Conservation (phyloP, 345 rosid genomes). For the Leavenworthia alabamica region DNA sequence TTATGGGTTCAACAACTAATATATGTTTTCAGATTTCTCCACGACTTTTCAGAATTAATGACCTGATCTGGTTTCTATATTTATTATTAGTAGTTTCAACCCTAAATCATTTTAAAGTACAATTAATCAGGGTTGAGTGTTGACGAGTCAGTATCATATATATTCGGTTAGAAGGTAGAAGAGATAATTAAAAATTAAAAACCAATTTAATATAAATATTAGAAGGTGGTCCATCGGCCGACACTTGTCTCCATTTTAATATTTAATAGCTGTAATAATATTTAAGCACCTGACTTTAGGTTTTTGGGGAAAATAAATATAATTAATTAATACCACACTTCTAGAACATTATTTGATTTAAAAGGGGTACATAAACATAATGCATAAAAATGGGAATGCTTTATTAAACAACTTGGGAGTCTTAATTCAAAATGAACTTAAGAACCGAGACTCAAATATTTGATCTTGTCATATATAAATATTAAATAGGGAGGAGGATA, state of each 20-base stretch:
- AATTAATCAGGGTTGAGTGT: not conserved
- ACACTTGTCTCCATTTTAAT: slow-evolving; percentile 19
- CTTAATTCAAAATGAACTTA: not conserved
- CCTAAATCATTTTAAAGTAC: not conserved
- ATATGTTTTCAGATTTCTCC: not conserved
- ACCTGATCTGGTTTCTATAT: not conserved
- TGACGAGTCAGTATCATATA: not conserved
- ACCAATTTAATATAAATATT: not conserved
- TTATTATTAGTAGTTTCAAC: slow-evolving; percentile 8
- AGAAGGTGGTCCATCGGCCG: slow-evolving; percentile 18
- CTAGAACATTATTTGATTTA: no score
- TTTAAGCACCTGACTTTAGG: slow-evolving; percentile 21
- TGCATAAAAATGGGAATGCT: not conserved
- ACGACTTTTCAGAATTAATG: not conserved
- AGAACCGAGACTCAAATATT: not conserved
- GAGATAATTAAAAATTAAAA: not conserved
- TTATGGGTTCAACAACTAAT: not conserved
- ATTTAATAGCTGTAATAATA: slow-evolving; percentile 14
- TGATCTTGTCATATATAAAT: not conserved
- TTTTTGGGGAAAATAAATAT: slow-evolving; percentile 18
- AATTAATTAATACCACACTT: slow-evolving; percentile 10
- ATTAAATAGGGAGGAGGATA: not conserved
- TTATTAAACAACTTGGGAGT: not conserved
- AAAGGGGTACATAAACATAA: not conserved
- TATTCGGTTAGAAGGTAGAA: not conserved